These are phyloP conservation scores for Beauveria caledonica DNA, from an alignment of 2,329 filamentous ascomycete genomes.

Conservation along the genomic window DNA sequence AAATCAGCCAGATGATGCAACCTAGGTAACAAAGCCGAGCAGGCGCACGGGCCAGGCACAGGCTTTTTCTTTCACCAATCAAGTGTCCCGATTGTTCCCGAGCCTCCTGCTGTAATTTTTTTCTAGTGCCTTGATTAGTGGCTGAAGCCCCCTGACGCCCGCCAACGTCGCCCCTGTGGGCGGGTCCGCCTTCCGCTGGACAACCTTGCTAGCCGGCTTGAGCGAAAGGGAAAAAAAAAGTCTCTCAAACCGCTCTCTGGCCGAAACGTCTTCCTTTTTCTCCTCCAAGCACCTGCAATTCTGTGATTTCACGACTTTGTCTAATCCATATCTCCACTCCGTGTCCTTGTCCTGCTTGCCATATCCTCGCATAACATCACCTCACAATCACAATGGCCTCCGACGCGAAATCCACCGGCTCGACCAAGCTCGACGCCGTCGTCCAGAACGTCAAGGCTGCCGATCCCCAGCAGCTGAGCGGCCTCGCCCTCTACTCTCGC, in stretches of 20 bases:
- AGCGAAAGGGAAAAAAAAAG: constrained; percentile 10
- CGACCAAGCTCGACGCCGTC: constrained; percentile 37
- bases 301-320: constrained; percentile 10
- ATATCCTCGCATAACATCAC: constrained; percentile 19
- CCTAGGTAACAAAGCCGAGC: background rate
- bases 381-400: constrained; percentile 34
- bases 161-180: background rate
- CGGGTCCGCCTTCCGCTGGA: constrained; percentile 1
- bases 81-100: constrained; percentile 10
- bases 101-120: constrained; percentile 6
- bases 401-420: constrained; percentile 28
- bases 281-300: constrained; percentile 11
- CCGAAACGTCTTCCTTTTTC: constrained; percentile 8
- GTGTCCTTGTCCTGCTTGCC: constrained; percentile 3
- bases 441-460: constrained; percentile 33
- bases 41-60: constrained; percentile 2
- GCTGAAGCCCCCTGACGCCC: background rate
- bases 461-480: constrained; percentile 36
- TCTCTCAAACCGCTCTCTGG: constrained; percentile 10
- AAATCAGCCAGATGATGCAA: background rate
- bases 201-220: background rate
- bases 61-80: constrained; percentile 5
- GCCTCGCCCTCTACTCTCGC: constrained; percentile 75
- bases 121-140: constrained; percentile 1
- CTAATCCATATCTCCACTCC: constrained; percentile 25